Percentiles rank a stretch among this genome's conserved stretches.
These are phyloP conservation scores for Puccinia polysora DNA, from an alignment of 1,284 basidiomycete species.

Conservation along the genomic window DNA sequence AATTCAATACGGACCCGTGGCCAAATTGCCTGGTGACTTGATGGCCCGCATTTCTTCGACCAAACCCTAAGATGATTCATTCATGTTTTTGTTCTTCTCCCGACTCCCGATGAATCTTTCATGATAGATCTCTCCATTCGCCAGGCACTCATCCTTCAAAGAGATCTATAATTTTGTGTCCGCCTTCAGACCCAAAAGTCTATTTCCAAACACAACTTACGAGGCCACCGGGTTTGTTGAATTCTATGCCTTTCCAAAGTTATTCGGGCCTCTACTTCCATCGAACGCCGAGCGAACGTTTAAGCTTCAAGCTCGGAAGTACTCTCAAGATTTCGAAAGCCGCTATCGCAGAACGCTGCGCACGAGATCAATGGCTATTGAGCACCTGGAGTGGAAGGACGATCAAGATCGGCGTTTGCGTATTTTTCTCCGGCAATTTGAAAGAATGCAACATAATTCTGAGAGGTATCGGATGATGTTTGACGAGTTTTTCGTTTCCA, in stretches of 20 bases:
- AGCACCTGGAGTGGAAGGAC: constrained; percentile 14
- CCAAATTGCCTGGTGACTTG: constrained; percentile 20
- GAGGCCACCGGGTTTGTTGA: constrained; percentile 16
- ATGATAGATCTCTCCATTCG: constrained; percentile 22
- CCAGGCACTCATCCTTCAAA: constrained; percentile 27
- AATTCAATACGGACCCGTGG: constrained; percentile 10
- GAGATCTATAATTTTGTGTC: constrained; percentile 30
- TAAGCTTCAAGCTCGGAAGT: not conserved
- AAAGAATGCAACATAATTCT: not conserved
- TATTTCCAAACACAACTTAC: constrained; percentile 31
- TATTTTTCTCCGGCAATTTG: not conserved
- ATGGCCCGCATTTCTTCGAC: too few species aligned
- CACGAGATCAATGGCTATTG: not conserved
- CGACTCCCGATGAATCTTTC: too few species aligned
- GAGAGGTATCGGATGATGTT: constrained; percentile 15
- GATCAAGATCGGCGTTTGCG: too few species aligned
- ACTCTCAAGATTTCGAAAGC: constrained; percentile 2
- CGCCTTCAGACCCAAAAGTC: constrained; percentile 6
- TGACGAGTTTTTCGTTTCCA: not conserved
- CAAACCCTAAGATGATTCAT: too few species aligned
- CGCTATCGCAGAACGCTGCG: not conserved
- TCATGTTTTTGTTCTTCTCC: too few species aligned
- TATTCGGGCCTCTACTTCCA: constrained; percentile 13
- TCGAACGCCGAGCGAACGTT: not conserved
- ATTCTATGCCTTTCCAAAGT: constrained; percentile 17